A percentile compares a stretch with the other conserved stretches of the same genome.
These are phyloP conservation scores for Echites panduratus DNA, from an alignment of 257 asterid genomes.

Conservation along the genomic window DNA sequence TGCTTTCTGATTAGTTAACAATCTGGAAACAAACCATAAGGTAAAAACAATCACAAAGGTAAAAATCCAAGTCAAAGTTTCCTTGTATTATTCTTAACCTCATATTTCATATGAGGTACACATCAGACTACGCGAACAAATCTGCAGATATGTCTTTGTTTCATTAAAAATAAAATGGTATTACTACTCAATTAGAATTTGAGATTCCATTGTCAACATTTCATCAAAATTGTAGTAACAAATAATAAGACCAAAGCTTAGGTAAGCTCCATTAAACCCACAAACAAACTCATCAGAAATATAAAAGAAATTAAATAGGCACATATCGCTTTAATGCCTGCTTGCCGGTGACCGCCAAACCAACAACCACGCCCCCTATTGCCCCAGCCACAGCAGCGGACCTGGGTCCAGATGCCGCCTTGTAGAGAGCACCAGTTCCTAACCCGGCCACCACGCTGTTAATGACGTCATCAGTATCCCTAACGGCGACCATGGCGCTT, in stretches of 20 bases:
- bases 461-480: constrained; percentile 39
- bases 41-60: background rate
- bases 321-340: constrained; percentile 45
- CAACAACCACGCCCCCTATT: constrained; percentile 40
- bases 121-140: constrained; percentile 9
- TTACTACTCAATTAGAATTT: constrained; percentile 1
- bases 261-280: constrained; percentile 2
- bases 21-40: background rate
- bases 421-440: constrained; percentile 47
- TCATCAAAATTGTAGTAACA: constrained; percentile 27
- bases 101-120: background rate
- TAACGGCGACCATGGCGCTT: constrained; percentile 60
- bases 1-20: background rate
- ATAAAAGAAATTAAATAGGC: constrained; percentile 28
- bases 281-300: constrained; percentile 1
- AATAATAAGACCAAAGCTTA: constrained; percentile 18
- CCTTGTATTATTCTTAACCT: constrained; percentile 18
- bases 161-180: constrained; percentile 13
- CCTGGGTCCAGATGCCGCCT: constrained; percentile 46
- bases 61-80: background rate
- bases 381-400: constrained; percentile 52
- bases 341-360: constrained; percentile 40
- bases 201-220: constrained; percentile 1
- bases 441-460: constrained; percentile 41
- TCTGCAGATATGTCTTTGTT: constrained; percentile 12